Base-by-base conservation (phyloP, 176 grass and related monocot genomes). In the Carex parvula region DNA sequence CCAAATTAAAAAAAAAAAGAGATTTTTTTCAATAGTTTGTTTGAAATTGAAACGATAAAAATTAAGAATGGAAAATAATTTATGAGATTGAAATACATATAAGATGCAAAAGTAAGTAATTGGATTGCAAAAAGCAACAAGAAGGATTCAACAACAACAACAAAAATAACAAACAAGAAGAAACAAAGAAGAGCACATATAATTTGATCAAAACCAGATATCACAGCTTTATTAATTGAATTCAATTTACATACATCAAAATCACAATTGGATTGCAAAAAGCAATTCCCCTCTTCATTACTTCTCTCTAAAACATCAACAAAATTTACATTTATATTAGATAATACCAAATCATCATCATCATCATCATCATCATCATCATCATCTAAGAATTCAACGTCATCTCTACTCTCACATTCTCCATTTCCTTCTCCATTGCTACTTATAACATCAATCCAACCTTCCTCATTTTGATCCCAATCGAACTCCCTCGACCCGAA, bases 211-310 rank as follows among this genome's bases (percentile, higher is more conserved):
- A 18, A 55, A 83, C 62, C 24, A 46, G 6, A 46, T 54, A 68
- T 68, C 22, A 83, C 39, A 65, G 10, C 24, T 83, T 68, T 83
- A 83, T 68, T 83, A 54, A 83, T 83, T 83, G 42, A 67, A 83
- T 29, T 65, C 2, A 17, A 26, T 83, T 30, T 66, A 83, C 60
- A 67, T 64, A 46, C 80, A 83, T 68, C 80, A 54, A 67, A 83
- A 22, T 55, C 61, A 83, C 11, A 50, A 68, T 17, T 52, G 22
- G 4, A 81, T 57, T 81, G 33, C 33, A 64, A 44, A 4, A 24
- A 46, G 46, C 16, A 52, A 66, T 64, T 12, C 21, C n/a, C n/a
- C 1, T 83, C 62, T 52, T 83, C 61, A 68, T 52, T 5, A 54
- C 0, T 83, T 65, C 22, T 83, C 1, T 50, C 80, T 15, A 83